A percentile compares a stretch with the other conserved stretches of the same genome.
These are phyloP conservation scores for Malassezia obtusa DNA, from an alignment of 1,284 basidiomycete genomes.

Conservation along the genomic window DNA sequence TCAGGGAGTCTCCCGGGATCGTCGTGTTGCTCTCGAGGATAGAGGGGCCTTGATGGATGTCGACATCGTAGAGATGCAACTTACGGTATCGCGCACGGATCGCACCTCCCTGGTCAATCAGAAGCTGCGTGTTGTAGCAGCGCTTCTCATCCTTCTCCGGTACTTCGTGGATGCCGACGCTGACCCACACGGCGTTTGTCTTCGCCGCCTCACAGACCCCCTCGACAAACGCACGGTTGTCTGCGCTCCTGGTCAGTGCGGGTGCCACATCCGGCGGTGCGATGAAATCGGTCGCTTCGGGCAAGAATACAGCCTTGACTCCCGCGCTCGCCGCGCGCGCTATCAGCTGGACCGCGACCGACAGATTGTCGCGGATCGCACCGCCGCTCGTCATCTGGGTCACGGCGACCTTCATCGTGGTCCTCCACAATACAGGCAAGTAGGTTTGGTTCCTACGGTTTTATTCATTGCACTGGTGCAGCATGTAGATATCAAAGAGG, in stretches of 20 bases:
- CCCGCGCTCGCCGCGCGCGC: slow-evolving; percentile 43
- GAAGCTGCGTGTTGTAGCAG: slow-evolving; percentile 52
- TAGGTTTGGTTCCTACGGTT: slow-evolving; percentile 1
- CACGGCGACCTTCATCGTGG: slow-evolving; percentile 39
- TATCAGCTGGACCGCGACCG: slow-evolving; percentile 38
- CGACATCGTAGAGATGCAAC: slow-evolving; percentile 54
- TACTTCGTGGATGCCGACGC: slow-evolving; percentile 52
- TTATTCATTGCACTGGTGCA: slow-evolving; percentile 12
- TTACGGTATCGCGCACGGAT: slow-evolving; percentile 50
- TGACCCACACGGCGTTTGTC: slow-evolving; percentile 49
- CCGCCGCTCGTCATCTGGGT: slow-evolving; percentile 35
- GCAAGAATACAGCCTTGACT: slow-evolving; percentile 16
- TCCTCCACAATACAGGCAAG: slow-evolving; percentile 2
- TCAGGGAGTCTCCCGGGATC: slow-evolving; percentile 46
- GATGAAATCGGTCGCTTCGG: slow-evolving; percentile 52
- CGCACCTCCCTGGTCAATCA: slow-evolving; percentile 50
- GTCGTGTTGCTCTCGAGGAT: slow-evolving; percentile 48
- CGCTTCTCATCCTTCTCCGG: slow-evolving; percentile 39
- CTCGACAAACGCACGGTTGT: slow-evolving; percentile 39
- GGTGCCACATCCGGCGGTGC: slow-evolving; percentile 44
- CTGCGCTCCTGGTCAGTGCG: slow-evolving; percentile 30
- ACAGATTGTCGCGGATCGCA: slow-evolving; percentile 35
- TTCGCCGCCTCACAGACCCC: slow-evolving; percentile 49
- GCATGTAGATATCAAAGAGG: slow-evolving; percentile 10
- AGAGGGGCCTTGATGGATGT: slow-evolving; percentile 46